A percentile compares a stretch with the other conserved stretches of the same genome.
phyloP scores from a whole-genome alignment of 2,329 filamentous ascomycete genomes.

The Podosphaera aphanis region DNA sequence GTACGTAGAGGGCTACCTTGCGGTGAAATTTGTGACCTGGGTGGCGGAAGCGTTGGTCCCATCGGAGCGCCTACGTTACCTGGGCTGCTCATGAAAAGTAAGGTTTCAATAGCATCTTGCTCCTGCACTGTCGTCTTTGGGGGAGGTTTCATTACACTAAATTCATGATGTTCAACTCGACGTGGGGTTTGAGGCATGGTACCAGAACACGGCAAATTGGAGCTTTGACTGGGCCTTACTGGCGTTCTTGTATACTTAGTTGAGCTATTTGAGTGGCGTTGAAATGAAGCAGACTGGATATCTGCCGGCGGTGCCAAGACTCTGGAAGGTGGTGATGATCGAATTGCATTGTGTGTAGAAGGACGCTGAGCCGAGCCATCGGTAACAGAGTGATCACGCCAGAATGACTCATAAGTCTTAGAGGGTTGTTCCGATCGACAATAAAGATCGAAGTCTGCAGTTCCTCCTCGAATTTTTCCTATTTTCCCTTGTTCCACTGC shows the following conservation, averaged over 20 bases:
- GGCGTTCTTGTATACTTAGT: constrained; percentile 9
- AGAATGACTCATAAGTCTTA: constrained; percentile 22
- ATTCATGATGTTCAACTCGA: constrained; percentile 9
- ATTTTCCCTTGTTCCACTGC: constrained; percentile 16
- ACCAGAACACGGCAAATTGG: constrained; percentile 8
- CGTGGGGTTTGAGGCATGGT: constrained; percentile 12
- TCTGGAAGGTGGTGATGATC: constrained; percentile 12
- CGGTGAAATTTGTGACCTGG: constrained; percentile 12
- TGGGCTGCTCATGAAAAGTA: constrained; percentile 63
- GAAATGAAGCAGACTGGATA: constrained; percentile 14
- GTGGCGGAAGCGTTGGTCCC: constrained; percentile 28
- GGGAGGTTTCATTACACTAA: constrained; percentile 29
- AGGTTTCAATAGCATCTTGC: constrained; percentile 58
- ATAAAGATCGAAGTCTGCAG: constrained; percentile 15
- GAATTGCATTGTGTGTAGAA: constrained; percentile 10
- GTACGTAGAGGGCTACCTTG: constrained; percentile 15
- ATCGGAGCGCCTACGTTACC: constrained; percentile 40
- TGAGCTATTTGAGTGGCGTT: constrained; percentile 12
- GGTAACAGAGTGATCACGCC: constrained; percentile 20
- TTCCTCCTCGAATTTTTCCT: constrained; percentile 5
- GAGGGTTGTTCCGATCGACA: constrained; percentile 14
- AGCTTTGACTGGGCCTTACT: constrained; percentile 10
- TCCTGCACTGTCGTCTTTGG: constrained; percentile 46
- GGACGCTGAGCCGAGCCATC: constrained; percentile 17
- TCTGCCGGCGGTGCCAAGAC: constrained; percentile 18